Base-by-base conservation (phyloP, 345 rosid genomes). In the Draba incana region DNA sequence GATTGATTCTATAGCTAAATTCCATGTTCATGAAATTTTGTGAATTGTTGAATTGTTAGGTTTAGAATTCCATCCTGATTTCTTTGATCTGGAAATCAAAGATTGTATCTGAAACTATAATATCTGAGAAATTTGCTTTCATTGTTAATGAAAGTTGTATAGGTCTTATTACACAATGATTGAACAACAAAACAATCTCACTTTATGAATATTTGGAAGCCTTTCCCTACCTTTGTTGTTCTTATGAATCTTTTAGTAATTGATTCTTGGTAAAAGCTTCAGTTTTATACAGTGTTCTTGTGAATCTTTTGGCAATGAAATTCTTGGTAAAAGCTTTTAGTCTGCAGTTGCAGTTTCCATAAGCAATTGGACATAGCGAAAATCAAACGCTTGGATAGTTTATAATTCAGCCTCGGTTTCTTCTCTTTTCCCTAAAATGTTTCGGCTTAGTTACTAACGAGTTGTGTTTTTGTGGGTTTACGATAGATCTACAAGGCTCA, bases 401-500 rank as follows among this genome's bases (percentile, higher is more conserved):
- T 20, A 20, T 20, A 20, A 20, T 20, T 20, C 20, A 20, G 20
- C 20, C 20, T 20, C 3, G 2, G 38, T 57, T 7, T 33, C 1
- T 33, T 8, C 41, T 20, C 35, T 20, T 46, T 28, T 2, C 27
- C 8, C 15, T 42, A 38, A 25, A 28, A 64, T 16, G 15, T 41
- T 24, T 42, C 46, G 38, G n/a, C 44, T 20, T 28, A 39, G 11
- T 12, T 49, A 48, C 24, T 51, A 42, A 7, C 5, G 5, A 38
- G 38, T 15, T 56, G 59, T 49, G 8, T 64, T 11, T 48, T 24
- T 72, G 57, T 33, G 5, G 3, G 20, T 38, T 16, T 33, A 15
- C 61, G 10, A 75, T 83, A 93, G 98, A 79, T 90, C 54, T 90
- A 82, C 84, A 93, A 93, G 83, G 78, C 97, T 70, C 89, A 93